phyloP scores from a whole-genome alignment of 2,329 filamentous ascomycete genomes.

The Annulohypoxylon truncatum region DNA sequence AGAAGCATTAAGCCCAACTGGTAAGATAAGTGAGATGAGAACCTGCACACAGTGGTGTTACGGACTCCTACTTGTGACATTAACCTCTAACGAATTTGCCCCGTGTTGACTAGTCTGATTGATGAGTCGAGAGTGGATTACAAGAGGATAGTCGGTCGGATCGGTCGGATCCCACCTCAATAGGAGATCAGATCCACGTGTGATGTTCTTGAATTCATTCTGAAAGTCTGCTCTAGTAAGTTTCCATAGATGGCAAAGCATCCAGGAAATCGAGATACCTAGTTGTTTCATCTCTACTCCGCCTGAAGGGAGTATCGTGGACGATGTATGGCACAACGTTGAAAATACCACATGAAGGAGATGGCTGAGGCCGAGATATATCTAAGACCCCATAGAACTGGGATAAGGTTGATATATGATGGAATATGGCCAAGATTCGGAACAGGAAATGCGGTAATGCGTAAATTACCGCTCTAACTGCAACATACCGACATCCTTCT shows the following conservation, averaged over 20 bases:
- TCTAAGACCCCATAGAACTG: neutral
- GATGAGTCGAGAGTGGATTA: conserved; percentile 38
- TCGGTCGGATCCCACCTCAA: conserved; percentile 40
- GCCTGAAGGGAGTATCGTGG: neutral
- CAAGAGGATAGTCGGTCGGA: conserved; percentile 36
- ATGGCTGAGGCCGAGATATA: neutral
- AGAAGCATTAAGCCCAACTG: conserved; percentile 39
- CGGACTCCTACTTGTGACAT: conserved; percentile 39
- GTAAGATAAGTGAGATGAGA: conserved; percentile 8
- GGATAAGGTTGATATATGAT: neutral
- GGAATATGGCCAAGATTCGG: conserved; percentile 4
- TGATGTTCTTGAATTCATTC: conserved; percentile 36
- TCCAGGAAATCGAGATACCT: neutral
- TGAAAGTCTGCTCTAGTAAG: conserved; percentile 22
- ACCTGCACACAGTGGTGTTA: neutral
- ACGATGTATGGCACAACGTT: neutral
- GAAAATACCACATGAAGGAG: neutral
- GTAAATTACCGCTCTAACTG: neutral
- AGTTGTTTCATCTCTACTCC: conserved; percentile 10
- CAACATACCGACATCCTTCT: neutral
- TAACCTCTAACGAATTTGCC: conserved; percentile 41
- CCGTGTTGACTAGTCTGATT: conserved; percentile 42
- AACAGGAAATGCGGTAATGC: conserved; percentile 25
- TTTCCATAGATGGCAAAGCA: conserved; percentile 11
- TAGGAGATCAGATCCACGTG: conserved; percentile 39